phyloP scores from a whole-genome alignment of 2,329 filamentous ascomycete species.

The Blumeriella jaapii region DNA sequence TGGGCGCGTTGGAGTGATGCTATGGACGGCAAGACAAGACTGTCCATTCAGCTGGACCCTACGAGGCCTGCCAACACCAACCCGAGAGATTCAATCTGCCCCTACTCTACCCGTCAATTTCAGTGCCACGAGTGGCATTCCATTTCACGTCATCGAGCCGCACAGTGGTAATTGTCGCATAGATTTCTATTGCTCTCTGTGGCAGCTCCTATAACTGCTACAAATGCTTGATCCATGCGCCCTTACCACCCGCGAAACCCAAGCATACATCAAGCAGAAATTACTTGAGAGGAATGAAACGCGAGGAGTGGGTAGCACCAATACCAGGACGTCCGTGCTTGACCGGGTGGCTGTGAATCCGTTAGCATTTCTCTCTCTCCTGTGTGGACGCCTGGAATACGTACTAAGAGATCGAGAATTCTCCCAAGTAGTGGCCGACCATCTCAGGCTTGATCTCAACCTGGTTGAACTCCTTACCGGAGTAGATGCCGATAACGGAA shows the following conservation, averaged over 20 bases:
- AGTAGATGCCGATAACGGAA: slow-evolving; percentile 97
- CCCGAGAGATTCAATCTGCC: too few relatives aligned
- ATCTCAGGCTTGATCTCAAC: slow-evolving; percentile 99
- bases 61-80: too few relatives aligned
- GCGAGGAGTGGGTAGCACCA: slow-evolving; percentile 99
- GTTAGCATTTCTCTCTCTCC: slow-evolving; percentile 35
- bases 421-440: slow-evolving; percentile 98
- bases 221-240: slow-evolving; percentile 15
- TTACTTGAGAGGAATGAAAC: slow-evolving; percentile 99
- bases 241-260: slow-evolving; percentile 16
- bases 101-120: too few relatives aligned
- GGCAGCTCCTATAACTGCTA: slow-evolving; percentile 13
- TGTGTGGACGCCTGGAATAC: slow-evolving; percentile 32
- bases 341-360: slow-evolving; percentile 74
- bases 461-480: slow-evolving; percentile 99
- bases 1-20: too few relatives aligned
- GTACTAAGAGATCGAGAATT: slow-evolving; percentile 99
- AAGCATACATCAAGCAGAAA: slow-evolving; percentile 17
- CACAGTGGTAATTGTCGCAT: too few relatives aligned
- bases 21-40: too few relatives aligned
- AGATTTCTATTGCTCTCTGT: slow-evolving; percentile 14
- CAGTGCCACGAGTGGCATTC: too few relatives aligned
- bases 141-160: neutral
- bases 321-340: slow-evolving; percentile 99
- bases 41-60: too few relatives aligned